Evolutionary conservation across 1,284 basidiomycete genomes (phyloP), one percentile per base, ranked within the genome.

Genomic region (Melampsora abietis-canadensis): DNA sequence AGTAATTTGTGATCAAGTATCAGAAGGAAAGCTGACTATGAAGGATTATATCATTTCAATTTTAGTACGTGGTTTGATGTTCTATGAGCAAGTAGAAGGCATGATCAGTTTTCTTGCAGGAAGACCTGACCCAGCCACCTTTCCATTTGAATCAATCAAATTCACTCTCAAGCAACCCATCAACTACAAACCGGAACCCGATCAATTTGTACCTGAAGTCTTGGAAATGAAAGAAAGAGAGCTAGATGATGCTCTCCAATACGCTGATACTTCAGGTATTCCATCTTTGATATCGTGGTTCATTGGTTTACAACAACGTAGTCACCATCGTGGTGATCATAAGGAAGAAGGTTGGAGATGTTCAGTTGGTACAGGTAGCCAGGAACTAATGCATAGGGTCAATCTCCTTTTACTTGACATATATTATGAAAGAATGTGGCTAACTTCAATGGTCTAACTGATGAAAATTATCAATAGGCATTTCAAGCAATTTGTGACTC

Each of bases 71-170:
- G 84, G 84, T 0, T 86, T 97, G 44, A 87, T 89, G 78, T 91
- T 89, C 0, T 85, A 92, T 60, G 94, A 97, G 82, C 83, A 84
- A 24, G 85, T 83, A 1, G 92, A 92, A 0, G 91, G 90, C 2
- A 83, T 95, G 77, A 89, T 97, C 74, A 94, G 92, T 19, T 85
- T 96, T 75, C 87, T 93, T 1, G 85, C 85, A 12, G 86, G 86
- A 46, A 84, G 85, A 82, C 95, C 95, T 31, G 95, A 95, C 81
- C 87, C 89, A 21, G 83, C 85, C 4, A 91, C 92, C 19, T 98
- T 97, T 83, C 94, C 94, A 0, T 90, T 98, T 82, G 87, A 88
- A 8, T 87, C 88, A 0, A 83, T 96, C 77, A 87, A 85, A 37
- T 80, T 86, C 76, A 83, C 82, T 76, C 80, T 86, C 77, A 85